Evolutionary conservation across 2,329 filamentous ascomycete genomes (phyloP).

Genomic region (Fusarium virguliforme): DNA sequence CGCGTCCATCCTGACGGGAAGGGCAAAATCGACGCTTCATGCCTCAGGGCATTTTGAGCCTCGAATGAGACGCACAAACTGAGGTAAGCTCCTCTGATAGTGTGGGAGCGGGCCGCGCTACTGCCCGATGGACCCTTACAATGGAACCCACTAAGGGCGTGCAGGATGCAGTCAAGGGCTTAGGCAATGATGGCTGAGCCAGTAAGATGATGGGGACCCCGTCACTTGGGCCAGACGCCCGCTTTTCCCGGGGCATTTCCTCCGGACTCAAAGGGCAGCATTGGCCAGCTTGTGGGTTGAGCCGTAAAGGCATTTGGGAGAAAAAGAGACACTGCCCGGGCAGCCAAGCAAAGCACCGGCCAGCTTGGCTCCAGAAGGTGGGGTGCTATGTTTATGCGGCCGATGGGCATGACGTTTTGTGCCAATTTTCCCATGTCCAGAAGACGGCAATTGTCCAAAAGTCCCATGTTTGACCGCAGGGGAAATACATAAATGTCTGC

Average conservation of each 20-base stretch:
- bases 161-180: background rate
- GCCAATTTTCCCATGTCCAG: conserved; percentile 39
- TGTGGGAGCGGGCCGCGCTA: conserved; percentile 33
- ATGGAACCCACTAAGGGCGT: conserved; percentile 29
- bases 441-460: conserved; percentile 43
- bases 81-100: conserved; percentile 24
- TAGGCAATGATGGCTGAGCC: background rate
- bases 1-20: conserved; percentile 25
- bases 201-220: background rate
- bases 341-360: conserved; percentile 13
- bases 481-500: conserved; percentile 25
- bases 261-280: conserved; percentile 20
- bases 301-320: conserved; percentile 9
- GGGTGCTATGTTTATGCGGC: conserved; percentile 9
- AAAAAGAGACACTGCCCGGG: conserved; percentile 17
- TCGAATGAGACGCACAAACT: conserved; percentile 29
- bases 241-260: conserved; percentile 35
- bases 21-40: conserved; percentile 21
- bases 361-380: conserved; percentile 20
- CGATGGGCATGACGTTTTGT: conserved; percentile 28
- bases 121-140: conserved; percentile 39
- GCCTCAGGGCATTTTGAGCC: background rate
- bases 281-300: conserved; percentile 9
- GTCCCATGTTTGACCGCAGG: conserved; percentile 41
- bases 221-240: background rate